Base-by-base conservation (phyloP, 2,329 filamentous ascomycete species). In the Pezicula carpinea region DNA sequence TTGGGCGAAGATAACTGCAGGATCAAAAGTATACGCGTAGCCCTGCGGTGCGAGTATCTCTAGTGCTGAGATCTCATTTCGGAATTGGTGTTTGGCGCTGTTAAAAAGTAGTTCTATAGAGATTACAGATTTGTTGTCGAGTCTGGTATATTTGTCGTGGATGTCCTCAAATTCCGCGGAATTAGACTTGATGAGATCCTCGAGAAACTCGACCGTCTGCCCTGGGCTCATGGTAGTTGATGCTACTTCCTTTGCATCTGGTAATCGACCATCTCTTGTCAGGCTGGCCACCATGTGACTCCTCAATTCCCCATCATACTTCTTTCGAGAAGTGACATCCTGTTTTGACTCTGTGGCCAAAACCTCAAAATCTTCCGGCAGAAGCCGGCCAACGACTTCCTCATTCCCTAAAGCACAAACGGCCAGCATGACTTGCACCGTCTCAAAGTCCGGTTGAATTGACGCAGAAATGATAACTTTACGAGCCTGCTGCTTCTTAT, bases 381-480 rank as follows among this genome's bases (percentile, higher is more conserved):
- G 31, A 39, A 53, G 46, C 18, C 39, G 10, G 3, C 57, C 58
- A 1, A 47, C 5, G 4, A 53, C 23, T 29, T 50, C 50, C 11
- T 18, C 1, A 0, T 39, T 36, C 3, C 46, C 45, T 4, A 62
- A 39, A 29, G 22, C 49, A 38, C 54, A 59, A 8, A 53, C 45
- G 2, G 39, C 38, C n/a, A 59, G 32, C 59, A 62, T 59, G 21
- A 61, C 57, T 11, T 18, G 42, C 3, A n/a, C 8, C 4, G 26
- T 23, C 43, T 62, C 59, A 31, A 62, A 62, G 49, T 62, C 59
- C 49, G 53, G 44, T 29, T 60, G 58, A 15, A 62, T 54, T 17
- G 26, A 47, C 2, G 54, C 59, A 39, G 54, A 59, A 45, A 61
- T 32, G 5, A 58, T 53, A 11, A 60, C 57, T 15, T 22, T 45